Evolutionary conservation across 2,329 filamentous ascomycete genomes (phyloP), one percentile per base, ranked within the genome.

Genomic region (Pseudogymnoascus sp.): DNA sequence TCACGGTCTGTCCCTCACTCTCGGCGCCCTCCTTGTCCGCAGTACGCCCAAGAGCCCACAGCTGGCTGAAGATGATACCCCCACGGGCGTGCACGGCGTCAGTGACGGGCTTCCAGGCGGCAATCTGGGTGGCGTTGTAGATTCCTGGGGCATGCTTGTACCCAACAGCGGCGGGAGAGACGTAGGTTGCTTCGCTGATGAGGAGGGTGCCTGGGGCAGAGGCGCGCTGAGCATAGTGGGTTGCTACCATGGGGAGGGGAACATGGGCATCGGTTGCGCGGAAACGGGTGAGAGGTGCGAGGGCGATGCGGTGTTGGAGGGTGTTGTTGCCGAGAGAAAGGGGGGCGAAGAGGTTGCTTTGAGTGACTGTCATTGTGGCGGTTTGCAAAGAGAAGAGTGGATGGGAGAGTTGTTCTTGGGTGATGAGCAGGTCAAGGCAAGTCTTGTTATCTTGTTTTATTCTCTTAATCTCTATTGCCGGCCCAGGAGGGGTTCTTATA

Each of bases 81-180:
- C 81, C 81, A 70, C 85, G 85, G 28, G 76, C 77, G 74, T 88
- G 85, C 2, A 88, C 85, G 2, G 80, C 82, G 61, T 81, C 78
- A 0, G 83, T 84, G 48, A 88, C 77, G 61, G 79, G 75, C 66
- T 81, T 83, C 86, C 85, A 88, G 0, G 77, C 80, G 1, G 76
- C 77, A 61, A 85, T 78, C 69, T 86, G 84, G 16, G 75, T 78
- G 1, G 77, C 72, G 60, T 71, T 80, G 71, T 78, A 86, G 68
- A 88, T 81, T 1, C 83, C 84, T 0, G 85, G 84, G 0, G 80
- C 79, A 64, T 82, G 80, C 25, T 74, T 68, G 67, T 79, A 80
- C 14, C 81, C 79, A 41, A 79, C 79, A 41, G 75, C 80, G 70
- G 76, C 75, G 2, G 77, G 70, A 6, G 71, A 68, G 36, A 84